Evolutionary conservation across 1,284 basidiomycete species (phyloP), one percentile per base, ranked within the genome.

Genomic region (Ustilago shanxiensis): DNA sequence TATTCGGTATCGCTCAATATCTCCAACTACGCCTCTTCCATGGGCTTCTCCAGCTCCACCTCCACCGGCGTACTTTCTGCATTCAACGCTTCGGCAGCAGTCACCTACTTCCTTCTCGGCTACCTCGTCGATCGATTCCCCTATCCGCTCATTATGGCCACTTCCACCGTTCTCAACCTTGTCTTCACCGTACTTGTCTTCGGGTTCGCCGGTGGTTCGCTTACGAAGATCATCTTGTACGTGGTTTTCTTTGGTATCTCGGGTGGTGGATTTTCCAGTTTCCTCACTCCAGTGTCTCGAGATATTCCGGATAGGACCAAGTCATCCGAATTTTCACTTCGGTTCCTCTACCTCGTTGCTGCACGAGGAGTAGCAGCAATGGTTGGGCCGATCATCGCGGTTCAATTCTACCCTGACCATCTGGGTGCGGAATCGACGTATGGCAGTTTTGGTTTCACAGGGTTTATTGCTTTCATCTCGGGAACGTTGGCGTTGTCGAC

Each of bases 1-100:
- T 77, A 75, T 41, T 79, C 81, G 14, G 65, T 82, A 18, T 72
- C 72, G 22, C 73, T 83, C 54, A 82, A 82, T 65, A 74, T 83
- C 35, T 67, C 74, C 41, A 65, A 76, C 52, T 80, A 79, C 45
- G 55, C 67, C 26, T 60, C 65, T 2, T 74, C 79, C 2, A 74
- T 81, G 60, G 81, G 81, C 26, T 73, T 79, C 51, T 53, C 50
- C 37, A 62, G 51, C 50, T 37, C 65, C 45, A 59, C 78, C 0
- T 71, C 80, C 2, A 83, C 79, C 0, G 81, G 65, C 26, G 60
- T 83, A 9, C 72, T 83, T 1, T 78, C 80, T 0, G 73, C 71
- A 18, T 82, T 82, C 72, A 83, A 83, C 56, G 81, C 80, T 1
- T 61, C 78, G 0, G 77, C 79, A 1, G 67, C 72, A 6, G 20